Evolutionary conservation across 371 early-diverging fungal genomes (phyloP).

Genomic region (Rhizopus delemar): DNA sequence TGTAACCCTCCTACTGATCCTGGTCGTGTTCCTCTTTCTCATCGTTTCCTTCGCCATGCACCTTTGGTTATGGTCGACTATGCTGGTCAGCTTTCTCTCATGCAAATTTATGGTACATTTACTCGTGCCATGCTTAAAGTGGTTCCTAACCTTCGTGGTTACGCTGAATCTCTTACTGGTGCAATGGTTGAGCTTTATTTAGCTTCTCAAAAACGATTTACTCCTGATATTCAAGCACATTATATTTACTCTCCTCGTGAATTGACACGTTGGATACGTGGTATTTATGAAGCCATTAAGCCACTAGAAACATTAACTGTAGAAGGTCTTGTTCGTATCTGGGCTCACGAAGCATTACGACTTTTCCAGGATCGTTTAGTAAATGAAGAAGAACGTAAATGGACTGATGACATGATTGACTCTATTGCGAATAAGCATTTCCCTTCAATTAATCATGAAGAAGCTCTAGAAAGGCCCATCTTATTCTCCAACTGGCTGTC

Average conservation of each 20-base stretch:
- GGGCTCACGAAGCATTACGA: constrained; percentile 98
- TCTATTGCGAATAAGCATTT: constrained; percentile 86
- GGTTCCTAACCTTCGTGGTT: constrained; percentile 90
- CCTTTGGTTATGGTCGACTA: constrained; percentile 98
- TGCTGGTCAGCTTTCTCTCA: constrained; percentile 90
- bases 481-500: constrained; percentile 97
- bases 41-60: constrained; percentile 95
- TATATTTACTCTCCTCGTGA: constrained; percentile 99
- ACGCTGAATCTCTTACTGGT: constrained; percentile 88
- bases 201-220: constrained; percentile 88
- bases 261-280: constrained; percentile 97
- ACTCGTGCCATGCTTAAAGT: constrained; percentile 92
- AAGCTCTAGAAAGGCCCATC: constrained; percentile 87
- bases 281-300: constrained; percentile 93
- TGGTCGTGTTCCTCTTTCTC: constrained; percentile 94
- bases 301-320: constrained; percentile 79
- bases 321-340: constrained; percentile 91
- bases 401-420: constrained; percentile 92
- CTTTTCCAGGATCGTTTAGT: constrained; percentile 98
- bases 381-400: constrained; percentile 82
- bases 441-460: constrained; percentile 73
- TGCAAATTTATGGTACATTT: constrained; percentile 96
- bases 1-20: constrained; percentile 99
- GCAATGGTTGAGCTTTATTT: constrained; percentile 97
- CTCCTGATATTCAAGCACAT: constrained; percentile 96